phyloP scores from a whole-genome alignment of 495 filamentous ascomycete species.

The Pseudoneurospora amorphoporcata region DNA sequence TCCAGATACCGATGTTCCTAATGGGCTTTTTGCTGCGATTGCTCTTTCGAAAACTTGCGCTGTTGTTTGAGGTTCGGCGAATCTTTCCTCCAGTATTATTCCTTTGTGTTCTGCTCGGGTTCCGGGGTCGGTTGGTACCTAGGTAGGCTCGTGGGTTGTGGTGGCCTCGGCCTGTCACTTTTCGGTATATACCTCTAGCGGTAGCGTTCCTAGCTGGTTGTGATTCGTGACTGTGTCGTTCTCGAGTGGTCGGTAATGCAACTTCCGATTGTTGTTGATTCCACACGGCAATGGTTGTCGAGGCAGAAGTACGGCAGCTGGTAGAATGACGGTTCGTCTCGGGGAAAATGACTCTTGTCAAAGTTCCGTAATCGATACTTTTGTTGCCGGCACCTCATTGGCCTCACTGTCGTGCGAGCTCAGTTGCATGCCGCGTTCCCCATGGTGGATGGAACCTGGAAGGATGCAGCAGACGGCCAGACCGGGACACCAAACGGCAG shows the following conservation, averaged over 20 bases:
- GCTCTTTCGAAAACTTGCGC: not conserved
- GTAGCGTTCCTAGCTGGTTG: not conserved
- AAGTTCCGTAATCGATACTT: not conserved
- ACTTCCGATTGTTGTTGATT: not conserved
- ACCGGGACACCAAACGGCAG: not conserved
- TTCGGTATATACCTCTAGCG: not conserved
- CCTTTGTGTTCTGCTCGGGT: constrained; percentile 3
- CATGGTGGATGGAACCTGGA: not conserved
- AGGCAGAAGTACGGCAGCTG: not conserved
- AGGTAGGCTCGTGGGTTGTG: not conserved
- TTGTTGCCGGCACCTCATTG: constrained; percentile 10
- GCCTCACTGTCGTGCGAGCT: constrained; percentile 7
- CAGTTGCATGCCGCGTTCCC: not conserved
- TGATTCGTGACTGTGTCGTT: not conserved
- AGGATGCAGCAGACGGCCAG: not conserved
- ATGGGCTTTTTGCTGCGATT: not conserved
- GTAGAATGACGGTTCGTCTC: not conserved
- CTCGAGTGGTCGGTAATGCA: not conserved
- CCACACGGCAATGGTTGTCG: not conserved
- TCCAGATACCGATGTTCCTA: not conserved
- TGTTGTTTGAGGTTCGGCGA: not conserved
- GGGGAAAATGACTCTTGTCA: not conserved
- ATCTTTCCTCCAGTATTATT: not conserved
- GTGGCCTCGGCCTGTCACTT: not conserved
- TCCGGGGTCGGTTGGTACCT: not conserved